These are phyloP conservation scores for Trypethelium eluteriae DNA, from an alignment of 495 filamentous ascomycete genomes.

Conservation along the genomic window DNA sequence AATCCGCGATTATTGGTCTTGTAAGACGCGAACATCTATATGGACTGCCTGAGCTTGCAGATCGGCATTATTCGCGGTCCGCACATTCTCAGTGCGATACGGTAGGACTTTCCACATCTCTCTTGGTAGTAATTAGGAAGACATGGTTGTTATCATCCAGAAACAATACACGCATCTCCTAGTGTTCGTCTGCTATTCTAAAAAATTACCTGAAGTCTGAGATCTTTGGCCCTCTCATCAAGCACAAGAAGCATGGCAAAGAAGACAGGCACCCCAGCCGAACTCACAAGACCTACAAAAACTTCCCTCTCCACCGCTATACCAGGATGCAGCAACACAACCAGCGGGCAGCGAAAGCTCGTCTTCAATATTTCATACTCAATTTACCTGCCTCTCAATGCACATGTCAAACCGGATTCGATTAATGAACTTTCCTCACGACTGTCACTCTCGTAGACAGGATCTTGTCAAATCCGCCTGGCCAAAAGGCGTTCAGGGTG, in stretches of 20 bases:
- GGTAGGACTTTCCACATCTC: too few species aligned
- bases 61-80: too few species aligned
- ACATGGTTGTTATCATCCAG: too few species aligned
- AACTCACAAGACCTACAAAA: background rate
- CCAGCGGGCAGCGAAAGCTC: background rate
- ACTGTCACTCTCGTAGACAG: background rate
- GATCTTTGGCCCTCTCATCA: background rate
- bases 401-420: conserved; percentile 12
- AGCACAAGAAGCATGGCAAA: background rate
- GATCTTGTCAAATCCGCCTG: background rate
- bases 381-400: conserved; percentile 8
- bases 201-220: background rate
- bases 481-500: conserved; percentile 14
- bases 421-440: conserved; percentile 3
- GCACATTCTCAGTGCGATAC: too few species aligned
- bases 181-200: too few species aligned
- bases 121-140: too few species aligned
- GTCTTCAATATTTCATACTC: background rate
- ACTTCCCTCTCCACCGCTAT: background rate
- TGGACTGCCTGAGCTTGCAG: too few species aligned
- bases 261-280: background rate
- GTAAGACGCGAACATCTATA: too few species aligned
- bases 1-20: too few species aligned
- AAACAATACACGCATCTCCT: too few species aligned
- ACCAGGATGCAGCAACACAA: background rate